Percentiles rank a stretch among this genome's conserved stretches.
Evolutionary conservation across 352 stramenopile species (phyloP).

Genomic region (Peronosclerospora sorghi): DNA sequence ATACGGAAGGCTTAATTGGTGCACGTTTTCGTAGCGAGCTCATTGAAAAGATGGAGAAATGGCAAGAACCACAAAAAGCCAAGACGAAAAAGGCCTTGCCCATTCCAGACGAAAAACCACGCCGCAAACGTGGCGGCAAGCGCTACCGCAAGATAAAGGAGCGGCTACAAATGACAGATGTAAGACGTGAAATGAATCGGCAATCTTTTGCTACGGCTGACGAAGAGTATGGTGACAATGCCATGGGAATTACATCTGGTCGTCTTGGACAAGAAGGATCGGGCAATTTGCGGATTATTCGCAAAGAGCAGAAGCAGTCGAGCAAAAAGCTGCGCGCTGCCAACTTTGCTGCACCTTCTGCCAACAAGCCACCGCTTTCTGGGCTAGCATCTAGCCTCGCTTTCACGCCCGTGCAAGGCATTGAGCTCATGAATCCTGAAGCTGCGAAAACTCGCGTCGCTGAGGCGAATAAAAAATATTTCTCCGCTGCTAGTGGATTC

Average conservation of each 20-base stretch:
- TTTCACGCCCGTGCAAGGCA: constrained; percentile 94
- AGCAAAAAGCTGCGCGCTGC: constrained; percentile 90
- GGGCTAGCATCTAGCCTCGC: constrained; percentile 94
- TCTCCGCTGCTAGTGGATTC: constrained; percentile 91
- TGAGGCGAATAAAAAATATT: constrained; percentile 97
- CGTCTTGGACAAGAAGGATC: constrained; percentile 86
- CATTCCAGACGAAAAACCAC: constrained; percentile 90
- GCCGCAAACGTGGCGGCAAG: constrained; percentile 90
- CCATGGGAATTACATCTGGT: constrained; percentile 93
- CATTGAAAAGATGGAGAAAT: constrained; percentile 94
- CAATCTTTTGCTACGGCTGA: constrained; percentile 89
- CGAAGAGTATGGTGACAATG: constrained; percentile 96
- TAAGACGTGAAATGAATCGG: constrained; percentile 94
- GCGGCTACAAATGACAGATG: constrained; percentile 93
- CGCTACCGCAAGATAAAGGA: constrained; percentile 96
- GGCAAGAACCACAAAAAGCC: constrained; percentile 94
- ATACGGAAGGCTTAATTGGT: constrained; percentile 55
- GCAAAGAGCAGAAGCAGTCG: constrained; percentile 86
- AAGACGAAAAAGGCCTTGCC: constrained; percentile 96
- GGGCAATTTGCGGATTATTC: constrained; percentile 75
- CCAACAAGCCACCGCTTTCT: constrained; percentile 47
- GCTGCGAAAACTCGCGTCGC: constrained; percentile 85
- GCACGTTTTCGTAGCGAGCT: constrained; percentile 85
- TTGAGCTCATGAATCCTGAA: constrained; percentile 96
- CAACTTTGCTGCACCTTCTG: constrained; percentile 55